Evolutionary conservation across 2,329 filamentous ascomycete genomes (phyloP), one percentile per base, ranked within the genome.

Genomic region (Neofusicoccum ribis): DNA sequence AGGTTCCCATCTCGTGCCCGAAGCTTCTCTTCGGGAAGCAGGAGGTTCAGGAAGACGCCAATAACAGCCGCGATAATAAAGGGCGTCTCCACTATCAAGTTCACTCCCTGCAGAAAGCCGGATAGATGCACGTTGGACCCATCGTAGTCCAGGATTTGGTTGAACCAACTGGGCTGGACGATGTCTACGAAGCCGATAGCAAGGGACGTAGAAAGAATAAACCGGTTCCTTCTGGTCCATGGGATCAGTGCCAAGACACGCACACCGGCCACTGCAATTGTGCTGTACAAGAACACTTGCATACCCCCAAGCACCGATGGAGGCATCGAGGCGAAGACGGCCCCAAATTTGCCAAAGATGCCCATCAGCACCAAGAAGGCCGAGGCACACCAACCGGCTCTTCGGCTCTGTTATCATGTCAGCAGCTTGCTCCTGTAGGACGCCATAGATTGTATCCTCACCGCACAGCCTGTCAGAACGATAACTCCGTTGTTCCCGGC

Each of bases 221-320:
- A 74, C n/a, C 72, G 67, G 63, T 73, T 70, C 3, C 72, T 68
- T 9, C 71, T 67, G 9, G 71, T 73, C 70, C 71, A 74, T 6
- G 67, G 20, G 17, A 74, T 71, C 39, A 74, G 68, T 2, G 69
- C 71, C 12, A 73, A 70, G 5, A 73, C 70, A 3, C 72, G 68
- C 23, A 74, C 68, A 49, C 72, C 72, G 14, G 71, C 71, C 20
- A 73, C 71, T 9, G 70, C 69, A 20, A 73, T 73, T 11, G 70
- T 74, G 56, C 68, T 69, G 60, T 73, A 73, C 12, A 73, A 66
- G 44, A 73, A 74, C 8, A 73, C 70, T 66, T 82, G 80, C 79
- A 83, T 83, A 8, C 80, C 80, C 5, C 80, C 80, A 1, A 83
- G 73, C 6, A 82, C 79, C 5, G 80, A 79, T 3, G 72, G 72